A percentile compares a stretch with the other conserved stretches of the same genome.
Conservation (phyloP, 2,329 filamentous ascomycete genomes). For the Trichophyton schoenleinii region DNA sequence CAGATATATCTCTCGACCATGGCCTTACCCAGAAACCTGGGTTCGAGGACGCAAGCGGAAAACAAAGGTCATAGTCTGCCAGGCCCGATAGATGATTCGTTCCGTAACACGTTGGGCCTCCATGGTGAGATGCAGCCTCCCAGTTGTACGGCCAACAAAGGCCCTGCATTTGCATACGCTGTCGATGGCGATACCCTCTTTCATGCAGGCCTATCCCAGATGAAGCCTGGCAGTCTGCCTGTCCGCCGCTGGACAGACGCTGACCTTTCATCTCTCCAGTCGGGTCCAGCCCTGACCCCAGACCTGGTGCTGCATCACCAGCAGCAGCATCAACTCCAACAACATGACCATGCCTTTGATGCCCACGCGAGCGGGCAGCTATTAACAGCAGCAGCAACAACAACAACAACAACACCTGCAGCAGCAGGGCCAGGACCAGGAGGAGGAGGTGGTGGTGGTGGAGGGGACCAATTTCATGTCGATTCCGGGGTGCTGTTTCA, state of each 20-base stretch:
- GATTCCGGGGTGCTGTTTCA: slow-evolving; percentile 14
- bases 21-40: slow-evolving; percentile 3
- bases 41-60: slow-evolving; percentile 13
- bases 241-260: slow-evolving; percentile 17
- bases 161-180: slow-evolving; percentile 22
- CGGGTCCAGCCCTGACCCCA: slow-evolving; percentile 8
- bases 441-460: too few species aligned
- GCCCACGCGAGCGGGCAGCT: slow-evolving; percentile 8
- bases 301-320: neutral
- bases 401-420: too few species aligned
- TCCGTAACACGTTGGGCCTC: slow-evolving; percentile 51
- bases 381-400: neutral
- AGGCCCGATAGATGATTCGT: slow-evolving; percentile 39
- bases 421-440: too few species aligned
- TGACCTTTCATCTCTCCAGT: slow-evolving; percentile 22
- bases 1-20: neutral
- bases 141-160: slow-evolving; percentile 37
- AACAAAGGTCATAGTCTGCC: slow-evolving; percentile 15
- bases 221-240: slow-evolving; percentile 10
- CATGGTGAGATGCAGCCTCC: slow-evolving; percentile 48
- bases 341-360: slow-evolving; percentile 9
- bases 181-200: slow-evolving; percentile 10
- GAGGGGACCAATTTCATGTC: slow-evolving; percentile 8
- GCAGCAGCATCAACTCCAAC: neutral
- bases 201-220: slow-evolving; percentile 12